These are phyloP conservation scores for Fusarium sp. DNA, from an alignment of 2,329 filamentous ascomycete genomes.

Conservation along the genomic window DNA sequence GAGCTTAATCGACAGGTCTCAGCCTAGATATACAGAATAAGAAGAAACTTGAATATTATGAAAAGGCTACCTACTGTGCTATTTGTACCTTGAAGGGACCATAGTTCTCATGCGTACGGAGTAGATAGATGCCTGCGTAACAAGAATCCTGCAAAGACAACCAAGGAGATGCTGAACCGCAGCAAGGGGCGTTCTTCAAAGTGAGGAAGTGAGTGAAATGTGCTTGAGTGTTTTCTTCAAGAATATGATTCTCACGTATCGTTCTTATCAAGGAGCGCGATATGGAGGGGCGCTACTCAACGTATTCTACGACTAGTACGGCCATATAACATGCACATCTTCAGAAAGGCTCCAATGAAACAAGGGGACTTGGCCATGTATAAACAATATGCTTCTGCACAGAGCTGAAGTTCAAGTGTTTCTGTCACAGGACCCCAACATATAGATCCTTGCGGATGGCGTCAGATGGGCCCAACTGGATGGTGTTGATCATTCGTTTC, in stretches of 20 bases:
- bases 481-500: constrained; percentile 22
- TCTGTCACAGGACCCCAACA: neutral
- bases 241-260: neutral
- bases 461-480: constrained; percentile 24
- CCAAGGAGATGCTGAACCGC: too few relatives aligned
- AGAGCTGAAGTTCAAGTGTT: neutral
- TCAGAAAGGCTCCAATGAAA: neutral
- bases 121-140: too few relatives aligned
- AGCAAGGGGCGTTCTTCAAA: neutral
- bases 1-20: too few relatives aligned
- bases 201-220: neutral
- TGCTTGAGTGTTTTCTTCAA: too few relatives aligned
- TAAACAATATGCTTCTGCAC: neutral
- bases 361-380: neutral
- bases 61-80: neutral
- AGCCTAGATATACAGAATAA: too few relatives aligned
- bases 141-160: too few relatives aligned
- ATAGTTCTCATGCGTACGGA: neutral
- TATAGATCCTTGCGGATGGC: constrained; percentile 27
- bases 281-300: neutral
- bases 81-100: neutral
- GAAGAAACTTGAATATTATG: too few relatives aligned
- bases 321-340: neutral
- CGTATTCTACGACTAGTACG: neutral
- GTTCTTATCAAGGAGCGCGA: neutral